Base-by-base conservation (phyloP, 768 basidiomycete genomes). In the Pleurotus djamor region DNA sequence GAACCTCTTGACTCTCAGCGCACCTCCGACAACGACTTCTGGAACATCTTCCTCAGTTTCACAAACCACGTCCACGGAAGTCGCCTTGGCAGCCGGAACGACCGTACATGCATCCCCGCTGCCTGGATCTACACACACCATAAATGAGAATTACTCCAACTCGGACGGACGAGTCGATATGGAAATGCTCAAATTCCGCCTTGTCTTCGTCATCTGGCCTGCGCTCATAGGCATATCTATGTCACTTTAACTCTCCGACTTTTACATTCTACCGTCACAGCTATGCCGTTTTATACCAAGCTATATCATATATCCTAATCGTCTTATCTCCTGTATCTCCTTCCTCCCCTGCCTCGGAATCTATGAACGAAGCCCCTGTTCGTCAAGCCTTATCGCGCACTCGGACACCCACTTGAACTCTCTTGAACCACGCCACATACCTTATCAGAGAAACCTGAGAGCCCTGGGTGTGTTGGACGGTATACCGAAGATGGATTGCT, bases 151-250 rank as follows among this genome's bases (percentile, higher is more conserved):
- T 6, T 34, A 54, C 12, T 37, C 58, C 28, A 65, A 52, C 41
- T 47, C 52, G 21, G 56, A 58, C 3, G 60, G 64, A 16, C 66
- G 69, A 5, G 47, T 73, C 17, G 68, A 75, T 52, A 60, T 72
- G 16, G 76, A 74, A 54, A 70, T 68, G 63, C 65, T 76, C 60
- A 79, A 76, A 63, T 82, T 83, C 66, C 68, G 76, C 8, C 60
- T 83, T 49, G 73, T 82, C 60, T 83, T 82, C 58, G 72, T 85
- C 60, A 68, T 82, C 21, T 85, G 84, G 81, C 83, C 84, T 36
- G 76, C 81, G 5, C 66, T 86, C 54, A 72, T 86, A 57, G 86
- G 84, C 2, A 69, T 85, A 48, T 77, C 80, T 37, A 78, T 87
- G 79, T 82, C 83, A 4, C 64, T 84, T 50, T 85, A 55, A 63